phyloP scores from a whole-genome alignment of 345 rosid genomes.

The Jatropha curcas region DNA sequence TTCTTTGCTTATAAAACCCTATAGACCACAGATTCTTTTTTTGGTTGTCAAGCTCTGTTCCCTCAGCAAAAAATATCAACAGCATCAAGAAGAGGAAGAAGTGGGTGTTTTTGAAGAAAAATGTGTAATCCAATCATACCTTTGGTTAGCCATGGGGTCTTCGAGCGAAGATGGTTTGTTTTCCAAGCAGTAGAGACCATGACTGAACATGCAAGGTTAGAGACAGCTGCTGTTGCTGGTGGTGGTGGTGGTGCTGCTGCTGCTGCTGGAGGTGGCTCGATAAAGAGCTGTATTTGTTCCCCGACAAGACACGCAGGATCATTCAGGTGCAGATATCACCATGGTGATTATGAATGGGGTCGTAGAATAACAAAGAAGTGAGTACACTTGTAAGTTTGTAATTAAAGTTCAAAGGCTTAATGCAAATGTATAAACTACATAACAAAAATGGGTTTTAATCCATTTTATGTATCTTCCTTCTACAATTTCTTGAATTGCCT shows the following conservation, averaged over 20 bases:
- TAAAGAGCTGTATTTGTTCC: conserved; percentile 61
- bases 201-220: conserved; percentile 1
- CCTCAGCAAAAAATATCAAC: neutral
- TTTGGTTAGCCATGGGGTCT: conserved; percentile 2
- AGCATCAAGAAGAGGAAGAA: neutral
- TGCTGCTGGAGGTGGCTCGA: conserved; percentile 29
- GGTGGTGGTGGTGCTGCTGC: conserved; percentile 21
- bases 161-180: conserved; percentile 24
- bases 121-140: conserved; percentile 32
- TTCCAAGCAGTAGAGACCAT: conserved; percentile 4
- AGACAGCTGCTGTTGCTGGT: neutral
- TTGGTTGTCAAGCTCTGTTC: neutral
- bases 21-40: conserved; percentile 20
- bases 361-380: conserved; percentile 14
- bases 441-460: neutral
- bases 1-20: conserved; percentile 15
- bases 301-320: conserved; percentile 80
- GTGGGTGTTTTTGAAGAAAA: neutral
- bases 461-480: neutral
- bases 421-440: neutral
- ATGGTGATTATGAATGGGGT: conserved; percentile 51
- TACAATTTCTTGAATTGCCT: neutral
- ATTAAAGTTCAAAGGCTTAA: neutral
- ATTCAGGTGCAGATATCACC: conserved; percentile 77
- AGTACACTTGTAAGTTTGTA: neutral